These are phyloP conservation scores for Globisporangium canariense DNA, from an alignment of 352 stramenopile genomes.

Conservation along the genomic window DNA sequence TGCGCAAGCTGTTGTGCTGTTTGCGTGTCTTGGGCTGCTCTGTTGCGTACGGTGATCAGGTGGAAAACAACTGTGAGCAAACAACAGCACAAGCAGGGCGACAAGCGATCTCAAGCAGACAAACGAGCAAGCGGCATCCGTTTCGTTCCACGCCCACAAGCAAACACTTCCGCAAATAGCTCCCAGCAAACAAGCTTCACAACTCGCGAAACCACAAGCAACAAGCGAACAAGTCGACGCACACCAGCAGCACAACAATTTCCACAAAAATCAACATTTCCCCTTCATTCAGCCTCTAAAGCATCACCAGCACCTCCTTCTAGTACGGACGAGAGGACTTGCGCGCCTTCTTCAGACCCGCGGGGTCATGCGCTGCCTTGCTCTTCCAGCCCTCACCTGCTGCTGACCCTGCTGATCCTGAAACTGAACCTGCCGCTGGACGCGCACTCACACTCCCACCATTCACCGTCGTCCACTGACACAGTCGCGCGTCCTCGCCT, in stretches of 20 bases:
- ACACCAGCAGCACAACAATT: neutral
- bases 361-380: constrained; percentile 36
- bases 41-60: neutral
- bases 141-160: constrained; percentile 1
- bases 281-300: neutral
- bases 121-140: neutral
- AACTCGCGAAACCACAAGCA: neutral
- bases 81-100: neutral
- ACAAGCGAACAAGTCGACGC: neutral
- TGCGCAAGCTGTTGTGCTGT: neutral
- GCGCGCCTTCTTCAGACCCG: constrained; percentile 65
- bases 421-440: neutral
- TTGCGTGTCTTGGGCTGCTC: neutral
- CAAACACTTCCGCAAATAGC: too few relatives aligned
- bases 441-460: neutral
- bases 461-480: constrained; percentile 51
- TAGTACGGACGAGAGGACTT: constrained; percentile 77
- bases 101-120: neutral
- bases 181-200: neutral
- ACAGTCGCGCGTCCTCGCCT: constrained; percentile 85
- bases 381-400: constrained; percentile 14
- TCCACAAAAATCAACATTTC: too few relatives aligned
- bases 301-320: constrained; percentile 2
- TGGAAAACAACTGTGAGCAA: constrained; percentile 1
- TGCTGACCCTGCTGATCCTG: neutral